Evolutionary conservation across 371 early-diverging fungal genomes (phyloP).

Genomic region (Capillidium heterosporum): DNA sequence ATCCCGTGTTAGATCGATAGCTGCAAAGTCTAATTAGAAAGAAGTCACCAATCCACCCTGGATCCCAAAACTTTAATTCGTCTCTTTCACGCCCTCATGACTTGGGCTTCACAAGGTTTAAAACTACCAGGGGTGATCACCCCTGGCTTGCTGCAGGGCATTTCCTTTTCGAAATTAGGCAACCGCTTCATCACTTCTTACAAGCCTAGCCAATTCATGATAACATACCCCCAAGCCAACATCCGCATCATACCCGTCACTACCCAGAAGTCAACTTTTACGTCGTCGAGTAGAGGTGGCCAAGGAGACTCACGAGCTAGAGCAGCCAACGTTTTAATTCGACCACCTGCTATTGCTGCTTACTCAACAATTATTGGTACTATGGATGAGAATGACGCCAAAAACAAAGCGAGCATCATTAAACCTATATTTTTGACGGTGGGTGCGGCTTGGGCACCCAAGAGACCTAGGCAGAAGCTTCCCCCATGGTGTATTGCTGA

Average conservation of each 20-base stretch:
- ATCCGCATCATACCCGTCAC: neutral
- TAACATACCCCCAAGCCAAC: neutral
- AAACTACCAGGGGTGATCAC: neutral
- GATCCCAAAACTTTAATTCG: slow-evolving; percentile 11
- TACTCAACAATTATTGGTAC: neutral
- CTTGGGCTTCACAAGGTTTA: slow-evolving; percentile 6
- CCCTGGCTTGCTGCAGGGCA: too few species aligned
- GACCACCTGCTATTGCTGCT: neutral
- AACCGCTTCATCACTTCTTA: neutral
- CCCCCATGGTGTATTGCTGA: slow-evolving; percentile 4
- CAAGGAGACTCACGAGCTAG: neutral
- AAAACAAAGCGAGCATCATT: neutral
- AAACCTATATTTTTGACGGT: neutral
- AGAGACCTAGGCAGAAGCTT: neutral
- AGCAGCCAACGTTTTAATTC: neutral
- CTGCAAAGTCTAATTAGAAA: too few species aligned
- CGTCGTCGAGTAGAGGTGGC: neutral
- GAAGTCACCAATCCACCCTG: neutral
- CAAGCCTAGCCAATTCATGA: neutral
- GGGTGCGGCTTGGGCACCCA: slow-evolving; percentile 6
- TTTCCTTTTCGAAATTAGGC: neutral
- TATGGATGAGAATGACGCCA: neutral
- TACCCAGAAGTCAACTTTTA: neutral
- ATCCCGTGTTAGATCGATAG: too few species aligned
- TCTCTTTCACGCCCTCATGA: neutral